These are phyloP conservation scores for Cladobotryum mycophilum DNA, from an alignment of 2,329 filamentous ascomycete species.

Conservation along the genomic window DNA sequence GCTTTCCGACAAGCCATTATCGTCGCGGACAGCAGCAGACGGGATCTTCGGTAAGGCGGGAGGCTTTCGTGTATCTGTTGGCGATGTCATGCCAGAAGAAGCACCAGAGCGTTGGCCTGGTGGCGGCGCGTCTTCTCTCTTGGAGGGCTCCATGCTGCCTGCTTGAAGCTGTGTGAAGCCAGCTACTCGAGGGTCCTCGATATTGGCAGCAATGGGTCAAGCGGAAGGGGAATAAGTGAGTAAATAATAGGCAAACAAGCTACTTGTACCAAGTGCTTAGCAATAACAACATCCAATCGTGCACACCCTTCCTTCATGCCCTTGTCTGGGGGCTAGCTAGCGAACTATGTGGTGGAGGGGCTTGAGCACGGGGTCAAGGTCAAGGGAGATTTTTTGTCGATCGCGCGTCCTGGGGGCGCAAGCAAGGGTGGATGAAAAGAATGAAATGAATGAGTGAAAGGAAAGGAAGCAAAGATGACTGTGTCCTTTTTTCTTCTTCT, in stretches of 20 bases:
- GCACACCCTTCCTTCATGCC: background rate
- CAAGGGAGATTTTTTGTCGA: slow-evolving; percentile 6
- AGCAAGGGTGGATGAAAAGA: no score
- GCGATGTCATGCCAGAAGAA: slow-evolving; percentile 36
- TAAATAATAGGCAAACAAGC: no score
- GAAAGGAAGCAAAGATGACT: background rate
- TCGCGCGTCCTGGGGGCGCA: background rate
- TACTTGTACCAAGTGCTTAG: no score
- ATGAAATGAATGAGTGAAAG: background rate
- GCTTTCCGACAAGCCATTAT: slow-evolving; percentile 46
- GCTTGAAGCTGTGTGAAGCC: slow-evolving; percentile 7
- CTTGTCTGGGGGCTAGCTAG: slow-evolving; percentile 12
- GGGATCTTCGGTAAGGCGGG: slow-evolving; percentile 28
- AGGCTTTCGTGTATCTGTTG: slow-evolving; percentile 43
- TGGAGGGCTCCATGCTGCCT: slow-evolving; percentile 39
- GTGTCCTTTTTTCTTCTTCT: no score
- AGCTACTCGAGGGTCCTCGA: background rate
- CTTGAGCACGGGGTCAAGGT: slow-evolving; percentile 12
- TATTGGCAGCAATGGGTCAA: no score
- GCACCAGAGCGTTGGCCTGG: slow-evolving; percentile 30
- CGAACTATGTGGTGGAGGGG: slow-evolving; percentile 12
- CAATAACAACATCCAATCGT: no score
- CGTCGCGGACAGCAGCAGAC: slow-evolving; percentile 28
- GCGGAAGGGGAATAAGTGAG: no score
- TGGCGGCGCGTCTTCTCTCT: slow-evolving; percentile 26